A percentile compares a stretch with the other conserved stretches of the same genome.
phyloP scores from a whole-genome alignment of 768 basidiomycete genomes.

The Amylocystis lapponica region DNA sequence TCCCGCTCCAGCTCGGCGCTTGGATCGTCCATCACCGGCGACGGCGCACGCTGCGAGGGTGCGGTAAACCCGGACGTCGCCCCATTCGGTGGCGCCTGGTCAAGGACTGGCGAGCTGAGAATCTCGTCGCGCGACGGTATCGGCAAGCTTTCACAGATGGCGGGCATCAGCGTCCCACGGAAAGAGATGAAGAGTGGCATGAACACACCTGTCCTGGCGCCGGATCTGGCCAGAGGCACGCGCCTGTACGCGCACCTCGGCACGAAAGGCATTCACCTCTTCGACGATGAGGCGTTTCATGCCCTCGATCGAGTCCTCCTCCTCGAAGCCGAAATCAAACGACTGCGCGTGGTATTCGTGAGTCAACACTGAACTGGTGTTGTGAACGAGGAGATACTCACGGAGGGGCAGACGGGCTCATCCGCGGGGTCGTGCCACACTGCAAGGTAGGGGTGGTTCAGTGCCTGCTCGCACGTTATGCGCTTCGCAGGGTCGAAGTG shows the following conservation, averaged over 20 bases:
- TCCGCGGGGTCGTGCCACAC: slow-evolving; percentile 99
- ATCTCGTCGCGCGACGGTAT: slow-evolving; percentile 82
- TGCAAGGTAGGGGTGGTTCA: slow-evolving; percentile 89
- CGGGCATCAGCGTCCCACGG: neutral
- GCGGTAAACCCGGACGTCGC: slow-evolving; percentile 66
- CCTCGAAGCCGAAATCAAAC: slow-evolving; percentile 96
- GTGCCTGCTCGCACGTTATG: slow-evolving; percentile 92
- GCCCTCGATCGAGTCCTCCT: slow-evolving; percentile 93
- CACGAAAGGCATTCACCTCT: slow-evolving; percentile 86
- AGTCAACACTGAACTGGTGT: neutral
- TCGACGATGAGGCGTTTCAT: slow-evolving; percentile 96
- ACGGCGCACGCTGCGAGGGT: slow-evolving; percentile 41
- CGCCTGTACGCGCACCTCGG: slow-evolving; percentile 83
- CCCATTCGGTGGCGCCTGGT: slow-evolving; percentile 52
- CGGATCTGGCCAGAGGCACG: slow-evolving; percentile 67
- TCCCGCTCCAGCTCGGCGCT: slow-evolving; percentile 83
- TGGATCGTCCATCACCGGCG: slow-evolving; percentile 79
- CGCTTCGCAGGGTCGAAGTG: slow-evolving; percentile 96
- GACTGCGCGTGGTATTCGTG: slow-evolving; percentile 44
- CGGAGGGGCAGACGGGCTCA: slow-evolving; percentile 80
- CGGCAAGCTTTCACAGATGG: too few relatives aligned
- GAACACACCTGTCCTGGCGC: slow-evolving; percentile 64
- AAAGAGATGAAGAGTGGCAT: neutral
- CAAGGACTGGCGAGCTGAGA: slow-evolving; percentile 66
- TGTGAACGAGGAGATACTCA: slow-evolving; percentile 27